Percentiles rank a stretch among this genome's conserved stretches.
These are phyloP conservation scores for Grammothele lineata DNA, from an alignment of 768 basidiomycete genomes.

Conservation along the genomic window DNA sequence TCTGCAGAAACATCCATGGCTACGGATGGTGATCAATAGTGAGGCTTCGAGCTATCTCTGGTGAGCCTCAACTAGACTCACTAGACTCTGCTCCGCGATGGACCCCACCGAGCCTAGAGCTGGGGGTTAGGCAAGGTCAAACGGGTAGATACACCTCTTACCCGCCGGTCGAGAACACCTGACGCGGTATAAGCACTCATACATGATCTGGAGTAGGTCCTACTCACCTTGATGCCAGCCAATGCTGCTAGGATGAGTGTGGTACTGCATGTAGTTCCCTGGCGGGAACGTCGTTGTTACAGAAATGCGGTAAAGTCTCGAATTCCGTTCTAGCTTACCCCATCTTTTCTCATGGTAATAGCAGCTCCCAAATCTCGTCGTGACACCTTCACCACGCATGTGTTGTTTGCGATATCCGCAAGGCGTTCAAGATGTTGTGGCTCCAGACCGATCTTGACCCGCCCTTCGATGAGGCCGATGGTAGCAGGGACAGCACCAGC, in stretches of 20 bases:
- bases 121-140: too few relatives aligned
- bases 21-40: constrained; percentile 26
- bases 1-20: constrained; percentile 97
- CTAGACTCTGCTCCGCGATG: constrained; percentile 73
- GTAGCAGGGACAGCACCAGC: constrained; percentile 87
- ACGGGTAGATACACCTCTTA: constrained; percentile 25
- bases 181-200: too few relatives aligned
- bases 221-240: constrained; percentile 79
- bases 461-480: constrained; percentile 78
- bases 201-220: too few relatives aligned
- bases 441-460: constrained; percentile 81
- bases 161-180: constrained; percentile 95
- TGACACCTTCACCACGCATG: constrained; percentile 58
- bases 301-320: too few relatives aligned
- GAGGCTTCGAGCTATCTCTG: too few relatives aligned
- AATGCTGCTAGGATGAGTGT: constrained; percentile 73
- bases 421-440: constrained; percentile 61
- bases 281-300: background rate
- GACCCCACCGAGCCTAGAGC: constrained; percentile 71
- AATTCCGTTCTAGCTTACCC: constrained; percentile 26
- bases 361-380: constrained; percentile 76
- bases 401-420: constrained; percentile 45
- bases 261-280: constrained; percentile 70
- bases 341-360: constrained; percentile 63
- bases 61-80: constrained; percentile 23